These are phyloP conservation scores for Metschnikowia gelsemii DNA, from an alignment of 805 yeast genomes.

Conservation along the genomic window DNA sequence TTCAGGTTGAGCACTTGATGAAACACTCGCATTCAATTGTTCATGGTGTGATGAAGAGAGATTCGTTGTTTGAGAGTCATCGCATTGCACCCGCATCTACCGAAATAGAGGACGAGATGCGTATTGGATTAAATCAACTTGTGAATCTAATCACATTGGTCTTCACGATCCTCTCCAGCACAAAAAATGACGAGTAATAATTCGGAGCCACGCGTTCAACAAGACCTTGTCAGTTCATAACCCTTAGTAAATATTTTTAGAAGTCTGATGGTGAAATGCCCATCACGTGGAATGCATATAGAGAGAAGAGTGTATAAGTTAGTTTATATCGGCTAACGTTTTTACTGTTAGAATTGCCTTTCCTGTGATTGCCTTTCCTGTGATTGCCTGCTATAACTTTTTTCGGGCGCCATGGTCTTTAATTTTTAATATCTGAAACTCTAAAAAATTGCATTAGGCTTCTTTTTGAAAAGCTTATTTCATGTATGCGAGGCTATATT, in stretches of 20 bases:
- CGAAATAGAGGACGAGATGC: conserved; percentile 27
- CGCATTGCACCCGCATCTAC: conserved; percentile 14
- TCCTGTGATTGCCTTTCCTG: no score
- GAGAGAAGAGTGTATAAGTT: no score
- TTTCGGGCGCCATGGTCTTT: no score
- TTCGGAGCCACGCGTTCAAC: not conserved
- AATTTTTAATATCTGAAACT: no score
- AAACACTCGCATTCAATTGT: conserved; percentile 53
- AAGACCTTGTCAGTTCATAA: not conserved
- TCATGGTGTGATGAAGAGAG: conserved; percentile 62
- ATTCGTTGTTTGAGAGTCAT: conserved; percentile 36
- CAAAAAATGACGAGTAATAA: conserved; percentile 10
- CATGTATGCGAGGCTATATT: no score
- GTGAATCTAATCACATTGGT: conserved; percentile 30
- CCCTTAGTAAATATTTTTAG: no score
- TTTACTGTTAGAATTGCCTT: no score
- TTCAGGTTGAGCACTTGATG: conserved; percentile 52
- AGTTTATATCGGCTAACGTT: no score
- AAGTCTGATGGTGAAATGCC: no score
- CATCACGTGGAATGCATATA: not conserved
- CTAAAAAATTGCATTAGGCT: no score
- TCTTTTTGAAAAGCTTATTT: no score
- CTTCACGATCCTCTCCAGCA: conserved; percentile 12
- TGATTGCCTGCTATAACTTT: no score
- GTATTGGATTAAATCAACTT: conserved; percentile 48